phyloP scores from a whole-genome alignment of 2,329 filamentous ascomycete species.

The Cladobotryum mycophilum region DNA sequence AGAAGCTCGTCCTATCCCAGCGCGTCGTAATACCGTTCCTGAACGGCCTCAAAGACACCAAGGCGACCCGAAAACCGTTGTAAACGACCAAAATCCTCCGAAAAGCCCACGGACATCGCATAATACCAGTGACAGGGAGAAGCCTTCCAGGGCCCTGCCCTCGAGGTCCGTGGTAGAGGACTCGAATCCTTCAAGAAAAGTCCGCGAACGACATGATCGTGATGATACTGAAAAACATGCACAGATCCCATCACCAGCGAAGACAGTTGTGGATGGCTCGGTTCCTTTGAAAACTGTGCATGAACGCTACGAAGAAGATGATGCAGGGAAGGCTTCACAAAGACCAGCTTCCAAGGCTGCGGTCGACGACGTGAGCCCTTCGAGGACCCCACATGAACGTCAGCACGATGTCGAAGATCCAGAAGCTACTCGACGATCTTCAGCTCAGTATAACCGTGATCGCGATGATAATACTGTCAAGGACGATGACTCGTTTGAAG shows the following conservation, averaged over 20 bases:
- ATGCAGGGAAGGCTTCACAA: background rate
- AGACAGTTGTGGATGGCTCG: background rate
- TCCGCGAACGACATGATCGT: background rate
- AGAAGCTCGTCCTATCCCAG: conserved; percentile 28
- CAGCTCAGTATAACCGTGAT: background rate
- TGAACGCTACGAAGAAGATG: background rate
- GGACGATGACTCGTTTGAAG: background rate
- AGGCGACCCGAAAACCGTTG: background rate
- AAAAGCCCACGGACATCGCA: background rate
- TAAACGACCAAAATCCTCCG: background rate
- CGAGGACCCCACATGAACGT: background rate
- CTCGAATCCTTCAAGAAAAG: background rate
- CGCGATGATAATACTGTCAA: background rate
- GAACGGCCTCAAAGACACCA: conserved; percentile 18
- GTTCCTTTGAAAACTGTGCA: background rate
- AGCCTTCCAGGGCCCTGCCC: background rate
- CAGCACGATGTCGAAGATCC: background rate
- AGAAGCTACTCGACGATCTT: background rate
- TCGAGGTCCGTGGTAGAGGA: background rate
- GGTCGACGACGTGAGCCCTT: background rate
- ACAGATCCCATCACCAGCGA: background rate
- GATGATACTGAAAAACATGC: background rate
- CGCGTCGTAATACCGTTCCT: conserved; percentile 42
- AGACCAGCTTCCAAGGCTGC: background rate
- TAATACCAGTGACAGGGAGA: background rate